These are phyloP conservation scores for Phialocephala sp. DNA, from an alignment of 2,329 filamentous ascomycete species.

Conservation along the genomic window DNA sequence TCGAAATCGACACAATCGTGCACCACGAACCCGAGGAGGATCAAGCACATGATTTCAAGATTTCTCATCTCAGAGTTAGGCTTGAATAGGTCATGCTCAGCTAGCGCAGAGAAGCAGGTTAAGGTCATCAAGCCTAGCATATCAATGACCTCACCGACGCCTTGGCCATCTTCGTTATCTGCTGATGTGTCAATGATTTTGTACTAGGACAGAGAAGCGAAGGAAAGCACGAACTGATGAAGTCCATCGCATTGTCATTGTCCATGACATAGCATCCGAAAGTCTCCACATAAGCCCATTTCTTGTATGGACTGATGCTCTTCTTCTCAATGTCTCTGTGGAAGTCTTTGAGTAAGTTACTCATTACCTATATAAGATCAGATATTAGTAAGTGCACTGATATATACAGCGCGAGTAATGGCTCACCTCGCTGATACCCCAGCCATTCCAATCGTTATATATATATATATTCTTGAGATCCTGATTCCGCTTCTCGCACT, in stretches of 20 bases:
- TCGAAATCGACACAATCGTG: slow-evolving; percentile 55
- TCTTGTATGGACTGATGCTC: slow-evolving; percentile 26
- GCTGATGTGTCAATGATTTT: slow-evolving; percentile 2
- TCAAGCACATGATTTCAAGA: slow-evolving; percentile 53
- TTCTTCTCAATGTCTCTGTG: slow-evolving; percentile 32
- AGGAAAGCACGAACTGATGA: slow-evolving; percentile 29
- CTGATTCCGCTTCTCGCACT: slow-evolving; percentile 31
- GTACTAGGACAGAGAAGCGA: background rate
- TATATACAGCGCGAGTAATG: no score
- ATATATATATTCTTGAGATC: slow-evolving; percentile 30
- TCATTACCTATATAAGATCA: slow-evolving; percentile 6
- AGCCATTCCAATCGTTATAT: slow-evolving; percentile 35
- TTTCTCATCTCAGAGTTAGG: slow-evolving; percentile 54
- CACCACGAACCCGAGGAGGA: slow-evolving; percentile 52
- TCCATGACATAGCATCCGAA: slow-evolving; percentile 25
- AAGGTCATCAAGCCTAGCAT: slow-evolving; percentile 65
- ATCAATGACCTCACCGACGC: slow-evolving; percentile 43
- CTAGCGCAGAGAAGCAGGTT: slow-evolving; percentile 58
- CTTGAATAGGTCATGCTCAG: slow-evolving; percentile 39
- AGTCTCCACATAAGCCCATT: slow-evolving; percentile 33
- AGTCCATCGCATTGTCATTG: slow-evolving; percentile 16
- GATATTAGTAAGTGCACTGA: slow-evolving; percentile 23
- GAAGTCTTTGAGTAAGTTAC: slow-evolving; percentile 29
- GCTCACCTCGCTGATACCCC: slow-evolving; percentile 26
- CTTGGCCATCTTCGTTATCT: slow-evolving; percentile 30